Conservation (phyloP, 345 rosid genomes). For the Eucalyptus camaldulensis region DNA sequence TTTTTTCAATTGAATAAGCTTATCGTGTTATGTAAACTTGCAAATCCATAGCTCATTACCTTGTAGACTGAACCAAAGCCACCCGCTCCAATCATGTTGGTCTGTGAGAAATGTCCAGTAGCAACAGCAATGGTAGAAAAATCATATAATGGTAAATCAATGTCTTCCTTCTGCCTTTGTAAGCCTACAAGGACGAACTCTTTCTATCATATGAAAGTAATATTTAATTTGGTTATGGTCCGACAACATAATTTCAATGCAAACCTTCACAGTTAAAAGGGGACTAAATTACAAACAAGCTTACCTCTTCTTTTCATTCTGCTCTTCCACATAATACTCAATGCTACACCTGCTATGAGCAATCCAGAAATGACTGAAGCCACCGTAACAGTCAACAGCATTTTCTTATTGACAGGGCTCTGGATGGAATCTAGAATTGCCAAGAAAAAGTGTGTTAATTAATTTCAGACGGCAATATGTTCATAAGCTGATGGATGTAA, state of each 20-base stretch:
- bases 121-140: background rate
- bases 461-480: too few species aligned
- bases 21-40: background rate
- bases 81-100: background rate
- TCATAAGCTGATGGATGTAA: too few species aligned
- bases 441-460: too few species aligned
- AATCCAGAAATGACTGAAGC: background rate
- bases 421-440: background rate
- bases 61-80: background rate
- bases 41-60: background rate
- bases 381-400: background rate
- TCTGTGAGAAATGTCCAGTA: background rate
- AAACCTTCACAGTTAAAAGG: too few species aligned
- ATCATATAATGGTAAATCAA: background rate
- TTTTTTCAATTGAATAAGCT: background rate
- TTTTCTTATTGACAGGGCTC: background rate
- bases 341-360: background rate
- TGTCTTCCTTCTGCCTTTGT: background rate
- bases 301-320: background rate
- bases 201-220: background rate
- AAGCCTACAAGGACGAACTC: background rate
- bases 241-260: background rate
- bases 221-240: background rate
- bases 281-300: background rate
- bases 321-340: background rate